Base-by-base conservation (phyloP, 2,329 filamentous ascomycete species). In the Colletotrichum sp. region DNA sequence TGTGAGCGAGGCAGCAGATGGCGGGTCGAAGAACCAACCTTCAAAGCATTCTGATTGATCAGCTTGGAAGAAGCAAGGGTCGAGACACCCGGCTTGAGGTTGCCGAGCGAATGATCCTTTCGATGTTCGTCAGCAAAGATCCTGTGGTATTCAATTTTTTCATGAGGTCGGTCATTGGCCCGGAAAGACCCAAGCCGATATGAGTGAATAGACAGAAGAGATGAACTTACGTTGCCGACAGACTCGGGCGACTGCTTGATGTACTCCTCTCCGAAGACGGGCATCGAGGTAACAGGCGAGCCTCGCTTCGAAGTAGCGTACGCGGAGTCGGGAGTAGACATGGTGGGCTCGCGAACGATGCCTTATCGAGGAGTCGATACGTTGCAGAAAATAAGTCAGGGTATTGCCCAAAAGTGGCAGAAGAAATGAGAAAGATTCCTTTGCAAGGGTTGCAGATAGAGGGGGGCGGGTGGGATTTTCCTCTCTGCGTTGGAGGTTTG, bases 61-160 rank as follows among this genome's bases (percentile, higher is more conserved):
- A 92, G 82, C 80, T 90, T 92, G 65, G 88, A 90, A 7, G 90
- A 88, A 32, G 87, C 82, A 77, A 92, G 84, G 52, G 86, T 86
- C 48, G 85, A 83, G 34, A 89, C 83, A n/a, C 84, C 82, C 79
- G 88, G 89, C 81, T 89, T 89, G 24, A 66, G 66, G 13, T 39
- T 55, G 44, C 26, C 16, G 30, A 62, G 30, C 6, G 60, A 63
- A 24, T 32, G 18, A 15, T 52, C 68, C 75, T 72, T 39, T 52
- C 3, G 44, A 52, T 52, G 0, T 52, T 52, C n/a, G 44, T 52
- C n/a, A 52, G 44, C 10, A 52, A 52, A 52, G n/a, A 24, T 52
- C 44, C 6, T 52, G 10, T 22, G n/a, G n/a, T 13, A 52, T 52
- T 52, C n/a, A 8, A 52, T 8, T 5, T 3, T 24, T 8, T 2